Conservation (phyloP, 805 yeast genomes). For the Pichia cephalocereana region DNA sequence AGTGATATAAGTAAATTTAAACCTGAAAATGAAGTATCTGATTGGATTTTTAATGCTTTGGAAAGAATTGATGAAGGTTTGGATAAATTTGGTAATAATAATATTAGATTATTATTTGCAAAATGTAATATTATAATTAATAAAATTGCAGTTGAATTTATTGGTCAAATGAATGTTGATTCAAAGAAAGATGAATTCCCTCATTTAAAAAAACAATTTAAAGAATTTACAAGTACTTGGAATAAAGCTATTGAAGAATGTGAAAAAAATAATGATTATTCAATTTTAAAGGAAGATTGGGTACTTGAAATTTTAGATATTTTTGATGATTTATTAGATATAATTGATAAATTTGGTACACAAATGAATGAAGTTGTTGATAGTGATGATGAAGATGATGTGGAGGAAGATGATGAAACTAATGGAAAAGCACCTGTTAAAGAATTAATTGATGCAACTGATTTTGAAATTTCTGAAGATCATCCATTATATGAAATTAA, state of each 20-base stretch:
- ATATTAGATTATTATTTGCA: slow-evolving; percentile 39
- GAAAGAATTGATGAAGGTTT: slow-evolving; percentile 61
- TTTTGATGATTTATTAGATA: slow-evolving; percentile 60
- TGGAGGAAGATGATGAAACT: slow-evolving; percentile 22
- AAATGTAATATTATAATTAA: slow-evolving; percentile 46
- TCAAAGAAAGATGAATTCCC: slow-evolving; percentile 27
- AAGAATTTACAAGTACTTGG: slow-evolving; percentile 38
- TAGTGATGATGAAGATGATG: slow-evolving; percentile 42
- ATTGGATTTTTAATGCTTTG: slow-evolving; percentile 57
- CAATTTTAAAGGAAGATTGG: slow-evolving; percentile 19
- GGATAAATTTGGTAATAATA: slow-evolving; percentile 34
- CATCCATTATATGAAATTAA: slow-evolving; percentile 49
- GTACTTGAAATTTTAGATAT: slow-evolving; percentile 45
- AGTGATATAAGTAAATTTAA: slow-evolving; percentile 55
- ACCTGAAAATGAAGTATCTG: slow-evolving; percentile 12
- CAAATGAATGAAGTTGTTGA: slow-evolving; percentile 52
- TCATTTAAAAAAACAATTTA: slow-evolving; percentile 34
- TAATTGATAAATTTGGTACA: slow-evolving; percentile 57
- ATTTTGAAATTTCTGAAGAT: slow-evolving; percentile 29
- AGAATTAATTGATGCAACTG: slow-evolving; percentile 14
- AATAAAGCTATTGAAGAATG: slow-evolving; percentile 32
- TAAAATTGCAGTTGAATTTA: slow-evolving; percentile 49
- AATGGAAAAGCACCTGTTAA: slow-evolving; percentile 45
- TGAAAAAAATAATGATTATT: slow-evolving; percentile 13
- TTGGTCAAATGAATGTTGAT: slow-evolving; percentile 40